A percentile compares a stretch with the other conserved stretches of the same genome.
phyloP scores from a whole-genome alignment of 192 early-diverging fungal species.

The Mycoemilia scoparia region DNA sequence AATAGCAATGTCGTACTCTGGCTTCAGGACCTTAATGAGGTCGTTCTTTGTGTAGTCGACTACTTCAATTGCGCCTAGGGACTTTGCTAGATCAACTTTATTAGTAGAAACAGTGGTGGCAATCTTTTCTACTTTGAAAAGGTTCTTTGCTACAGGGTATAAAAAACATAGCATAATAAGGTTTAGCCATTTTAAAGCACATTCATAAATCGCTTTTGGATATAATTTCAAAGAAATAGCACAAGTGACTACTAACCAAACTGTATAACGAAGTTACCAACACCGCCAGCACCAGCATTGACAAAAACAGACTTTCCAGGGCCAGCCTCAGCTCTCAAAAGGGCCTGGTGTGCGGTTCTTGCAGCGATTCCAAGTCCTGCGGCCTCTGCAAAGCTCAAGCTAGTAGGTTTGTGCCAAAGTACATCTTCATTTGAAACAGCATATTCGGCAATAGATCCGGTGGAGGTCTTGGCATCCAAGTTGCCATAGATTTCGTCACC shows the following conservation, averaged over 20 bases:
- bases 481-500: slow-evolving; percentile 33
- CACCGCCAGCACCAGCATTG: slow-evolving; percentile 35
- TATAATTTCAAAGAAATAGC: no score
- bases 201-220: no score
- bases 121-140: slow-evolving; percentile 20
- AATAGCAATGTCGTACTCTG: slow-evolving; percentile 19
- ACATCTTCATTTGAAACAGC: slow-evolving; percentile 7
- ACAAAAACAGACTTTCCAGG: slow-evolving; percentile 21
- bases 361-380: slow-evolving; percentile 32
- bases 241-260: no score
- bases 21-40: slow-evolving; percentile 6
- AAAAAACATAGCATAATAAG: no score
- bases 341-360: slow-evolving; percentile 29
- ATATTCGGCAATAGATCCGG: slow-evolving; percentile 18
- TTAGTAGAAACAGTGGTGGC: slow-evolving; percentile 29
- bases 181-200: no score
- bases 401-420: slow-evolving; percentile 14
- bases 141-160: slow-evolving; percentile 25
- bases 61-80: slow-evolving; percentile 26
- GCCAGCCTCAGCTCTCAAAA: slow-evolving; percentile 11
- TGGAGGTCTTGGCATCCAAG: slow-evolving; percentile 1
- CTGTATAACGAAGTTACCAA: slow-evolving; percentile 32
- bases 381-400: slow-evolving; percentile 18
- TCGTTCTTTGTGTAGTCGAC: slow-evolving; percentile 31
- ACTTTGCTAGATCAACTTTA: slow-evolving; percentile 20